Percentiles rank a stretch among this genome's conserved stretches.
These are phyloP conservation scores for Wickerhamomyces sp. DNA, from an alignment of 1,139 yeast species.

Conservation along the genomic window DNA sequence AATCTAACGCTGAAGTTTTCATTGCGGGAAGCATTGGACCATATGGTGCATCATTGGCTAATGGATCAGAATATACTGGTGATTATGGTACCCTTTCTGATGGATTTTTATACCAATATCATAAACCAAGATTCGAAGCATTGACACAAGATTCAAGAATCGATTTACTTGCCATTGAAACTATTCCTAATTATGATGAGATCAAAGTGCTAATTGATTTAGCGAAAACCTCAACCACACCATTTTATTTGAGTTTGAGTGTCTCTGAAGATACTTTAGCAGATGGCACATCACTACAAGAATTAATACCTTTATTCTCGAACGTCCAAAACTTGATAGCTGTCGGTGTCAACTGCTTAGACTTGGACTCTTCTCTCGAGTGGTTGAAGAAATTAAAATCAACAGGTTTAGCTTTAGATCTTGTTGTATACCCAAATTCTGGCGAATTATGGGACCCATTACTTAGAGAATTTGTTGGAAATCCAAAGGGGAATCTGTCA, in stretches of 20 bases:
- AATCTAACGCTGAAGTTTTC: slow-evolving; percentile 18
- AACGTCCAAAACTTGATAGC: slow-evolving; percentile 23
- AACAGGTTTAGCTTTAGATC: slow-evolving; percentile 8
- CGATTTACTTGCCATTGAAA: slow-evolving; percentile 59
- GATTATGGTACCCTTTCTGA: slow-evolving; percentile 35
- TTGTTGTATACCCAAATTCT: slow-evolving; percentile 53
- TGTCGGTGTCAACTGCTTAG: slow-evolving; percentile 43
- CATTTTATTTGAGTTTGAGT: slow-evolving; percentile 35
- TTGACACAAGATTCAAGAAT: slow-evolving; percentile 35
- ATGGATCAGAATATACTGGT: slow-evolving; percentile 70
- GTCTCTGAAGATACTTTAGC: slow-evolving; percentile 33
- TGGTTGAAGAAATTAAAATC: slow-evolving; percentile 20
- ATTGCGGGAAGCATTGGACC: slow-evolving; percentile 70
- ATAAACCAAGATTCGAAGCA: slow-evolving; percentile 41
- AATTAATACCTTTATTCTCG: slow-evolving; percentile 12
- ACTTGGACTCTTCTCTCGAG: slow-evolving; percentile 27
- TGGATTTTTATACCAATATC: slow-evolving; percentile 40
- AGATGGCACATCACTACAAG: slow-evolving; percentile 33
- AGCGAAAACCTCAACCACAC: slow-evolving; percentile 17
- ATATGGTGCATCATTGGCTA: slow-evolving; percentile 60
- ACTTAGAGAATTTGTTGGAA: slow-evolving; percentile 17
- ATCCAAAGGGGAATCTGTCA: slow-evolving; percentile 12
- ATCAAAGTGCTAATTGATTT: slow-evolving; percentile 32
- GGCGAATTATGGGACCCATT: slow-evolving; percentile 46
- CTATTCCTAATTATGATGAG: slow-evolving; percentile 56